Percentiles rank a stretch among this genome's conserved stretches.
Evolutionary conservation across 2,329 filamentous ascomycete species (phyloP).

Genomic region (Didymella segeticola): DNA sequence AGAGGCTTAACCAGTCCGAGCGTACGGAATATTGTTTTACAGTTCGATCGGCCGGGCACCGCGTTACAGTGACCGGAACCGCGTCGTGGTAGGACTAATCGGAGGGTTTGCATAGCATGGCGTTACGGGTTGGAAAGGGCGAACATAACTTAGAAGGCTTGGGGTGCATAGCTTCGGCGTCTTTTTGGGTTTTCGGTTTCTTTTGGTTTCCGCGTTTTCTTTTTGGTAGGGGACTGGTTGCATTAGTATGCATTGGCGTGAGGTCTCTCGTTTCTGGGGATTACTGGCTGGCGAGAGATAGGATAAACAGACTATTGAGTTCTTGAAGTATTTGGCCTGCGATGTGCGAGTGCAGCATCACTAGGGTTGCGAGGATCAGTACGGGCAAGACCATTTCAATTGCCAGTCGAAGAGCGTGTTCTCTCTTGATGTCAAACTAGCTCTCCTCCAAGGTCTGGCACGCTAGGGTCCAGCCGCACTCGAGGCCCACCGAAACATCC

Average conservation of each 20-base stretch:
- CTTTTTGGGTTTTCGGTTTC: background rate
- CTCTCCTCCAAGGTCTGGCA: slow-evolving; percentile 12
- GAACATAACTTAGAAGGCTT: slow-evolving; percentile 18
- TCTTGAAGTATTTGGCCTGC: too few species aligned
- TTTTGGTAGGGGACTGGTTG: too few species aligned
- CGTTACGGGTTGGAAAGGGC: slow-evolving; percentile 35
- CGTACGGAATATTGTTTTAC: background rate
- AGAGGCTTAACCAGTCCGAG: slow-evolving; percentile 8
- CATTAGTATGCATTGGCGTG: too few species aligned
- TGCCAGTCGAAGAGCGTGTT: too few species aligned
- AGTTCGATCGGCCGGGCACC: slow-evolving; percentile 1
- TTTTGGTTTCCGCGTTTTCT: background rate
- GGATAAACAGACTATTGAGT: too few species aligned
- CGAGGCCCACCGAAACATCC: slow-evolving; percentile 23
- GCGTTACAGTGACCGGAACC: background rate
- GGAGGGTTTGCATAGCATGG: slow-evolving; percentile 9
- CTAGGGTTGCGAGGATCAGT: too few species aligned
- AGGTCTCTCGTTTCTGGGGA: too few species aligned
- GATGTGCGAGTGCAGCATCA: too few species aligned
- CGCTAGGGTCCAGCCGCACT: slow-evolving; percentile 17
- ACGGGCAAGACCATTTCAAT: too few species aligned
- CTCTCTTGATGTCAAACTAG: too few species aligned
- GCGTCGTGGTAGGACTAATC: background rate
- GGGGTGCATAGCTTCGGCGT: slow-evolving; percentile 19
- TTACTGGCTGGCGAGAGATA: too few species aligned